A percentile compares a stretch with the other conserved stretches of the same genome.
phyloP scores from a whole-genome alignment of 805 yeast genomes.

The Grigorovia humatica region DNA sequence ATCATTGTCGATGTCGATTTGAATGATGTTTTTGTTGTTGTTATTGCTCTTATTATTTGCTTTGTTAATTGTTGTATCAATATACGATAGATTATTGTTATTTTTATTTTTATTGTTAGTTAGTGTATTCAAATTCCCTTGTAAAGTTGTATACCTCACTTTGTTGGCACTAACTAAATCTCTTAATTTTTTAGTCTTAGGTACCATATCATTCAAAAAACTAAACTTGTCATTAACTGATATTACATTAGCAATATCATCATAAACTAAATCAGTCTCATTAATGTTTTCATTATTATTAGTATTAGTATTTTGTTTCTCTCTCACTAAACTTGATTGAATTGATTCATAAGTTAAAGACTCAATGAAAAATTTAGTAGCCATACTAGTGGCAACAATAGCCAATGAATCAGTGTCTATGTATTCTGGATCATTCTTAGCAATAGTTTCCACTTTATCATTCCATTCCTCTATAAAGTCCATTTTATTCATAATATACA shows the following conservation, averaged over 20 bases:
- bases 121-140: slow-evolving; percentile 1
- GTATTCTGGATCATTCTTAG: slow-evolving; percentile 21
- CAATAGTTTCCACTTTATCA: slow-evolving; percentile 20
- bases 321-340: background rate
- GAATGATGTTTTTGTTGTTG: background rate
- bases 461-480: background rate
- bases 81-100: no score
- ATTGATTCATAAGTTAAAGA: slow-evolving; percentile 15
- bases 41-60: background rate
- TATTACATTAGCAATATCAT: slow-evolving; percentile 16
- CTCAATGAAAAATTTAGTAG: slow-evolving; percentile 20
- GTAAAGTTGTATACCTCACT: slow-evolving; percentile 16
- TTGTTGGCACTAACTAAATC: slow-evolving; percentile 19
- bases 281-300: background rate
- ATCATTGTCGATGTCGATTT: slow-evolving; percentile 2
- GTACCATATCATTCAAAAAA: slow-evolving; percentile 20
- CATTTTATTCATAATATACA: background rate
- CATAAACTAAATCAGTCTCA: slow-evolving; percentile 6
- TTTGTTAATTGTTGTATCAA: background rate
- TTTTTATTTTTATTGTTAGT: background rate
- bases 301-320: slow-evolving; percentile 6
- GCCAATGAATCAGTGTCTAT: slow-evolving; percentile 17
- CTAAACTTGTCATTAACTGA: slow-evolving; percentile 13
- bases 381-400: slow-evolving; percentile 18
- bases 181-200: slow-evolving; percentile 16